Percentiles rank a stretch among this genome's conserved stretches.
Evolutionary conservation across 257 asterid genomes (phyloP).

Genomic region (Rauvolfia tetraphylla): DNA sequence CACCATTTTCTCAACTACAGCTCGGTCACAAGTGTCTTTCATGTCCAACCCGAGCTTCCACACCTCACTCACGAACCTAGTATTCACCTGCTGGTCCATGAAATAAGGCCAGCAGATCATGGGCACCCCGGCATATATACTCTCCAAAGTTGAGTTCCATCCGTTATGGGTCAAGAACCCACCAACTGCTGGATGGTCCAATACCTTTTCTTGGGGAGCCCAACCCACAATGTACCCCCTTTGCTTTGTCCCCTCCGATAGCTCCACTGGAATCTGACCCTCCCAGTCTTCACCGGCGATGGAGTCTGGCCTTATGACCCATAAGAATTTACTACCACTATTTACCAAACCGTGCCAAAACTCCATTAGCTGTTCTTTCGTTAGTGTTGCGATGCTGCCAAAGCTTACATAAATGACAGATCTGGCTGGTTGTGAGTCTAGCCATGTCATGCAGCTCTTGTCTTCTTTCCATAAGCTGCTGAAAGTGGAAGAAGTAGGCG

Average conservation of each 20-base stretch:
- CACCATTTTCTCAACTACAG: constrained; percentile 8
- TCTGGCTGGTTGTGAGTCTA: constrained; percentile 38
- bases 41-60: constrained; percentile 29
- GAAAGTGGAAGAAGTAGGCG: constrained; percentile 4
- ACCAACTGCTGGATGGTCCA: constrained; percentile 21
- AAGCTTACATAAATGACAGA: constrained; percentile 60
- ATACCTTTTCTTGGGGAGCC: constrained; percentile 25
- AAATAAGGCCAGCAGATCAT: constrained; percentile 31
- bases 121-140: constrained; percentile 19
- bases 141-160: constrained; percentile 28
- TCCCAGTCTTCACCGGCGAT: constrained; percentile 15
- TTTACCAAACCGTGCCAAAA: constrained; percentile 54
- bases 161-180: constrained; percentile 28
- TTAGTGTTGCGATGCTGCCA: constrained; percentile 44
- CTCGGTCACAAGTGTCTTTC: constrained; percentile 18
- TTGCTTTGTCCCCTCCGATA: constrained; percentile 10
- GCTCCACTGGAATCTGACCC: constrained; percentile 16
- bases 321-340: constrained; percentile 50
- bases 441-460: constrained; percentile 50
- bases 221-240: constrained; percentile 15
- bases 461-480: constrained; percentile 50
- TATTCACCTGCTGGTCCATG: constrained; percentile 24
- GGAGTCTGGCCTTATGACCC: constrained; percentile 55
- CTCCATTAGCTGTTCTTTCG: constrained; percentile 36
- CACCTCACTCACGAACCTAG: constrained; percentile 21